Conservation (phyloP, 495 filamentous ascomycete genomes). For the Daldinia loculata region DNA sequence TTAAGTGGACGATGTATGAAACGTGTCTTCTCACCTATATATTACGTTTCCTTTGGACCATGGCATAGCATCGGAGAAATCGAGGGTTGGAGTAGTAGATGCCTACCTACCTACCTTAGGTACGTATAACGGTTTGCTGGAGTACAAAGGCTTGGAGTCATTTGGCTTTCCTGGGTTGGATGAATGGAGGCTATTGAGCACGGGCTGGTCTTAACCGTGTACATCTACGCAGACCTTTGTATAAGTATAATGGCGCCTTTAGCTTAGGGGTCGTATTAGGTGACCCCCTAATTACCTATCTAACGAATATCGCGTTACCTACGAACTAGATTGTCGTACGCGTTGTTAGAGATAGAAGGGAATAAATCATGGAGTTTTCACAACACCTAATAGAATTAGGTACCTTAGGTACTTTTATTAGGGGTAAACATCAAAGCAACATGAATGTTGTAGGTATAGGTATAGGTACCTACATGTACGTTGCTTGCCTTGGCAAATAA, state of each 20-base stretch:
- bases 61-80: slow-evolving; percentile 19
- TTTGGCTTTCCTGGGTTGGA: slow-evolving; percentile 14
- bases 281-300: neutral
- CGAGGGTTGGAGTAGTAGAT: slow-evolving; percentile 10
- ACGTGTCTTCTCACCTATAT: slow-evolving; percentile 1
- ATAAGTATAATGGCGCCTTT: slow-evolving; percentile 22
- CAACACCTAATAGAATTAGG: neutral
- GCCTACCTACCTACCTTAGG: too few relatives aligned
- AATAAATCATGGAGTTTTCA: neutral
- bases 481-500: neutral
- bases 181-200: slow-evolving; percentile 1
- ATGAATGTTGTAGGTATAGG: neutral
- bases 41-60: slow-evolving; percentile 10
- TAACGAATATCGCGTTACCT: neutral
- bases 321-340: neutral
- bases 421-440: neutral
- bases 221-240: slow-evolving; percentile 29
- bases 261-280: neutral
- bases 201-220: slow-evolving; percentile 11
- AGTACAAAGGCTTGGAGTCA: slow-evolving; percentile 33
- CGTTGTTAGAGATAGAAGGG: neutral
- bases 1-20: slow-evolving; percentile 7
- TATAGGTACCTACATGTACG: too few relatives aligned
- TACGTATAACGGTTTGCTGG: slow-evolving; percentile 23
- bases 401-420: neutral